Conservation (phyloP, 805 yeast genomes). For the Spathaspora girioi region DNA sequence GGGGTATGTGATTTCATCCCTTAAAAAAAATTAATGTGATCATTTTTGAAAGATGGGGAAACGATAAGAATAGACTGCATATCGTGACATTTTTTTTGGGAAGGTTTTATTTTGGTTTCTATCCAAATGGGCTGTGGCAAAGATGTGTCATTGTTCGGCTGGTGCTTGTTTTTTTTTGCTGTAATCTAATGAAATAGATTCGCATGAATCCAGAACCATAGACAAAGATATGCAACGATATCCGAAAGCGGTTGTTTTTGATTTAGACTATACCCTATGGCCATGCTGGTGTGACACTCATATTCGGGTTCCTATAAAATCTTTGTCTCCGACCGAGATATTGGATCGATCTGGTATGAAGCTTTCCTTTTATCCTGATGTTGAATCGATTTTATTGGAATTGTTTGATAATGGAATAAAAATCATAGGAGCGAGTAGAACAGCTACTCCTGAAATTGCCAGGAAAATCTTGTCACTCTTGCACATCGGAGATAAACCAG, state of each 20-base stretch:
- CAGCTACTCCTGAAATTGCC: conserved; percentile 79
- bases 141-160: not conserved
- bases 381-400: conserved; percentile 56
- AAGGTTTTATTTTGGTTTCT: not conserved
- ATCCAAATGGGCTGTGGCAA: not conserved
- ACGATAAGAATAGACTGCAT: not conserved
- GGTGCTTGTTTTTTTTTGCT: not conserved
- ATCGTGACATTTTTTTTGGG: not conserved
- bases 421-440: conserved; percentile 73
- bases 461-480: conserved; percentile 53
- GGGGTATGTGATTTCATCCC: not conserved
- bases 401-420: conserved; percentile 44
- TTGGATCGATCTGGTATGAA: conserved; percentile 54
- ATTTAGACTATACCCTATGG: conserved; percentile 76
- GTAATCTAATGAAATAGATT: not conserved
- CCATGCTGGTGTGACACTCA: conserved; percentile 85
- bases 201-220: not conserved
- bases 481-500: conserved; percentile 50
- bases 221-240: conserved; percentile 10
- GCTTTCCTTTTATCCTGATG: conserved; percentile 63
- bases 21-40: not conserved
- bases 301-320: conserved; percentile 50
- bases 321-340: conserved; percentile 31
- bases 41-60: not conserved
- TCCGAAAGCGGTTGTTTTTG: conserved; percentile 60